A percentile compares a stretch with the other conserved stretches of the same genome.
phyloP scores from a whole-genome alignment of 768 basidiomycete genomes.

The Coprinellus micaceus region DNA sequence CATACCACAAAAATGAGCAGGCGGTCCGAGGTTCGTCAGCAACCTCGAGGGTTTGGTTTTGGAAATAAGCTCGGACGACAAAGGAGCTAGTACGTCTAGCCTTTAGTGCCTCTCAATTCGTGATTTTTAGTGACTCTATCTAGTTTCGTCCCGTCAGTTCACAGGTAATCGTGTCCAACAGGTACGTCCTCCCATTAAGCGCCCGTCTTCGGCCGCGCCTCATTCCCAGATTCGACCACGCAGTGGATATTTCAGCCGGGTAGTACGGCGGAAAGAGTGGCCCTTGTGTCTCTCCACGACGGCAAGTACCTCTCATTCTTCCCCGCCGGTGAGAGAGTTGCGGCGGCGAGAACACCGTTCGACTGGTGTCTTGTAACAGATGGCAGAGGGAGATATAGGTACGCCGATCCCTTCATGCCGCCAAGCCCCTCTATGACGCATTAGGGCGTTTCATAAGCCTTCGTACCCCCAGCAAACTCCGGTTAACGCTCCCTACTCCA shows the following conservation, averaged over 20 bases:
- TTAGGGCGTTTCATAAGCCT: no score
- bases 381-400: no score
- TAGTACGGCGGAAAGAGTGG: not conserved
- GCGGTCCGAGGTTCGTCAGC: not conserved
- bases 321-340: not conserved
- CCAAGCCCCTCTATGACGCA: no score
- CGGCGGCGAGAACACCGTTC: not conserved
- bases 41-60: not conserved
- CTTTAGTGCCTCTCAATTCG: no score
- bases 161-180: not conserved
- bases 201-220: no score
- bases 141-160: not conserved
- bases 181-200: not conserved
- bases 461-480: not conserved
- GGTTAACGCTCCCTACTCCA: not conserved
- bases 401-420: no score
- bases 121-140: no score
- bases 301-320: not conserved
- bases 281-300: not conserved
- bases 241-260: not conserved
- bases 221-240: not conserved
- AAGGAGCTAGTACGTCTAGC: not conserved
- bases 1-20: no score
- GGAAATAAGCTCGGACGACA: not conserved
- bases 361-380: not conserved